These are phyloP conservation scores for Salmacisia buchloeana DNA, from an alignment of 1,284 basidiomycete genomes.

Conservation along the genomic window DNA sequence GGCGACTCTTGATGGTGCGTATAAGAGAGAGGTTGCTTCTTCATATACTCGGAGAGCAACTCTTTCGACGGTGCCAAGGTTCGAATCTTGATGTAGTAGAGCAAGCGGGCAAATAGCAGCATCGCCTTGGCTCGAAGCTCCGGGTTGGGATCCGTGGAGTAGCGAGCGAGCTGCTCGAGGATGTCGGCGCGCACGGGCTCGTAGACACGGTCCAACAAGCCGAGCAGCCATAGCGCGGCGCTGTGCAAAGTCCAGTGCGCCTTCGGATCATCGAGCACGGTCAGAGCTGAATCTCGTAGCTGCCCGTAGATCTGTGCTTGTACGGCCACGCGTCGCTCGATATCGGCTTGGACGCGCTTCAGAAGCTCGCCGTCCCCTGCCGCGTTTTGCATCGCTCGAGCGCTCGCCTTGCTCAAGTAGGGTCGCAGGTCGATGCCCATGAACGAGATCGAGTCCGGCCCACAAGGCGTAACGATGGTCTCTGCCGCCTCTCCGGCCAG, in stretches of 20 bases:
- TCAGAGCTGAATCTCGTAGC: slow-evolving; percentile 64
- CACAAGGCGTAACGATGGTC: neutral
- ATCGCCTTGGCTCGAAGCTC: neutral
- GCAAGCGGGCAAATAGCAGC: neutral
- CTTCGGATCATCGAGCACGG: slow-evolving; percentile 61
- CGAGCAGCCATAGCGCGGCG: slow-evolving; percentile 69
- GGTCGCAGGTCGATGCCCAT: slow-evolving; percentile 76
- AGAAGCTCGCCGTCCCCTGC: neutral
- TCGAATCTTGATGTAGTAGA: neutral
- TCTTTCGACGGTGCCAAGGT: neutral
- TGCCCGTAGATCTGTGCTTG: neutral
- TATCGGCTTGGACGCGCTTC: neutral
- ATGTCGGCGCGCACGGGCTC: slow-evolving; percentile 61
- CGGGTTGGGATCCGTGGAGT: neutral
- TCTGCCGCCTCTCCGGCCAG: neutral
- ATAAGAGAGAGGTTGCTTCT: neutral
- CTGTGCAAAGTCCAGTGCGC: slow-evolving; percentile 91
- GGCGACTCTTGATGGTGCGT: neutral
- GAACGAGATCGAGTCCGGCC: slow-evolving; percentile 55
- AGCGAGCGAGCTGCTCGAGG: neutral
- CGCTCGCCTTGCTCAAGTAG: slow-evolving; percentile 58
- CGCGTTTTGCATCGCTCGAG: neutral
- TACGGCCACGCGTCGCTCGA: neutral
- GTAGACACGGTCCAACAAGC: slow-evolving; percentile 70
- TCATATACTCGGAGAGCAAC: neutral